Evolutionary conservation across 2,329 filamentous ascomycete species (phyloP).

Genomic region (Stagonosporopsis cucurbitacearum): DNA sequence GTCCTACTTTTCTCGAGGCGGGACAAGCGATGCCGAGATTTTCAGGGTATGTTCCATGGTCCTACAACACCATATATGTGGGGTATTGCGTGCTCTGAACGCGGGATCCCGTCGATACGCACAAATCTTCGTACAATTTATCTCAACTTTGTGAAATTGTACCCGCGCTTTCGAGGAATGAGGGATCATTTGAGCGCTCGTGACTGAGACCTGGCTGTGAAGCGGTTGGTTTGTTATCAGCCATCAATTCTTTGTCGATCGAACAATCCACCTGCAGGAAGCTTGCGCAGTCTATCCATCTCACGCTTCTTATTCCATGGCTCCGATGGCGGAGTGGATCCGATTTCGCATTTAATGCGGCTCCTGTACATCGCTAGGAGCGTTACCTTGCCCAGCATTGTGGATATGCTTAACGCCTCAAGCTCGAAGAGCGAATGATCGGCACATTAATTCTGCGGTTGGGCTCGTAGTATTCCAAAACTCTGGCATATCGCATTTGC

Average conservation of each 20-base stretch:
- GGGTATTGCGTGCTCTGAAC: conserved; percentile 8
- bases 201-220: not conserved
- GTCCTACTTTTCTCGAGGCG: not conserved
- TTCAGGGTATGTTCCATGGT: not conserved
- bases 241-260: not conserved
- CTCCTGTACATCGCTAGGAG: conserved; percentile 1
- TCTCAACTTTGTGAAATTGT: not conserved
- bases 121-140: not conserved
- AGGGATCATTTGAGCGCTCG: too few relatives aligned
- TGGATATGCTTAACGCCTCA: not conserved
- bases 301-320: not conserved
- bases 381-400: conserved; percentile 1
- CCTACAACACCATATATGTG: conserved; percentile 2
- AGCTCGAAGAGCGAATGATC: not conserved
- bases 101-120: not conserved
- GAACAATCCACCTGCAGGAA: not conserved
- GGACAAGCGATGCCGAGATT: not conserved
- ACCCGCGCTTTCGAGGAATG: not conserved
- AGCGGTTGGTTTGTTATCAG: not conserved
- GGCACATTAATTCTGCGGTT: not conserved
- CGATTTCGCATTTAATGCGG: not conserved
- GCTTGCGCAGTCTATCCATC: not conserved
- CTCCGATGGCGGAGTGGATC: not conserved
- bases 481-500: conserved; percentile 1
- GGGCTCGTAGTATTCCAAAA: not conserved